Base-by-base conservation (phyloP, 2,329 filamentous ascomycete genomes). In the Didymella keratinophila region DNA sequence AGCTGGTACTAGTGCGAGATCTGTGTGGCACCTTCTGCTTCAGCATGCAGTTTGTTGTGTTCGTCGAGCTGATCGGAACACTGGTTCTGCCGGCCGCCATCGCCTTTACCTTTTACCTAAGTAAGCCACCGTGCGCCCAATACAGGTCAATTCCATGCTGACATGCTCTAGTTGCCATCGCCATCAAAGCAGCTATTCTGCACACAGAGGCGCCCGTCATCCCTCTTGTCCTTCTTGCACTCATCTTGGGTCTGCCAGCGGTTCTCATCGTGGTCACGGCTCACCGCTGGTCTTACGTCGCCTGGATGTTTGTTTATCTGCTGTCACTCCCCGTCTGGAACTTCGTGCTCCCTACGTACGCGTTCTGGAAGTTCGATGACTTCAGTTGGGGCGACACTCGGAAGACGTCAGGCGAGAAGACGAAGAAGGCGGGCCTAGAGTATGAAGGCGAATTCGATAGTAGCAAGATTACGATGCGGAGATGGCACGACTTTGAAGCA, bases 291-390 rank as follows among this genome's bases (percentile, higher is more conserved):
- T 90, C 91, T 0, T 99, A 99, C 73, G 89, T 99, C 41, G 79
- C 90, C 42, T 99, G 95, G 95, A 98, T 99, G 95, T 76, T 95
- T 42, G 95, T 98, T 78, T 99, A 99, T 78, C 86, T 99, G 18
- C 52, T 93, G 44, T 97, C 95, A 1, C 87, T 99, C 1, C 96
- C 96, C 0, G 86, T 99, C 57, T 99, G 95, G 95, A 99, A 99
- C 79, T 97, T 99, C 76, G 84, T 99, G 36, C 87, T 99, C 9
- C 95, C 95, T 0, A 87, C 87, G 8, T 99, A 99, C 75, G 90
- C 95, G 3, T 99, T 94, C 83, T 99, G 95, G 95, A 98, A 99
- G 81, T 99, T 99, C 76, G 95, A 99, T 76, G 95, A 99, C 81
- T 99, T 99, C 83, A 96, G 91, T 56, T 99, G 95, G 95, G 95